These are phyloP conservation scores for Starmerella khaoyaiensis DNA, from an alignment of 805 yeast species.

Conservation along the genomic window DNA sequence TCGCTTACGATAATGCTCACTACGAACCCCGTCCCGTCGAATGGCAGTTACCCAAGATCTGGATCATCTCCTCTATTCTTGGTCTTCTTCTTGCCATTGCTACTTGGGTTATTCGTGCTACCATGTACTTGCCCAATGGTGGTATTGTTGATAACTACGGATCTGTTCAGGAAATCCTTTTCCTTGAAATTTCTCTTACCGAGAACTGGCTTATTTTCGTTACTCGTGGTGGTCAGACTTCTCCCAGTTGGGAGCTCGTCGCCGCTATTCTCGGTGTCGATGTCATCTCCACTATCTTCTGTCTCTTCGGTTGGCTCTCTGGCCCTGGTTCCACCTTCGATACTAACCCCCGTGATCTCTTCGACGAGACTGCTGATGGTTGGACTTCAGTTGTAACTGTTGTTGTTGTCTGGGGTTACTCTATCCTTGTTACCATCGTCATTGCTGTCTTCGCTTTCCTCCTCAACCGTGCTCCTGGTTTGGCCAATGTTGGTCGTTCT, in stretches of 20 bases:
- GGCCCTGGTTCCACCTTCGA: conserved; percentile 27
- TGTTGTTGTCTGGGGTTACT: conserved; percentile 85
- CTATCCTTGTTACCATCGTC: conserved; percentile 90
- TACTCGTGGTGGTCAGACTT: conserved; percentile 96
- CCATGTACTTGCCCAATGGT: conserved; percentile 65
- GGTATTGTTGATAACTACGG: conserved; percentile 94
- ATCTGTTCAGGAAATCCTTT: conserved; percentile 84
- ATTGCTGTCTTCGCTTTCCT: conserved; percentile 91
- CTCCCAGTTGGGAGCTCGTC: conserved; percentile 95
- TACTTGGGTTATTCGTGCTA: conserved; percentile 88
- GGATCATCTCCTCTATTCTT: conserved; percentile 89
- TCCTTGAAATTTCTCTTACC: conserved; percentile 87
- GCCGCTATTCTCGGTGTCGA: conserved; percentile 90
- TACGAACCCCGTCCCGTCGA: conserved; percentile 85
- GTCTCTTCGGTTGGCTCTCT: conserved; percentile 82
- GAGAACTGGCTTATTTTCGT: conserved; percentile 96
- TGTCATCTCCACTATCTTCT: conserved; percentile 81
- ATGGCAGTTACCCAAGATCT: conserved; percentile 94
- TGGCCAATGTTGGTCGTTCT: conserved; percentile 28
- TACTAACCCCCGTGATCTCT: conserved; percentile 26
- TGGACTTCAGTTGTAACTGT: conserved; percentile 93
- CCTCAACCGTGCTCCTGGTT: conserved; percentile 32
- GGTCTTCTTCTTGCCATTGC: conserved; percentile 81
- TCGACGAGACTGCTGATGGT: conserved; percentile 57
- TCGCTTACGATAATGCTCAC: conserved; percentile 96